A percentile compares a stretch with the other conserved stretches of the same genome.
Conservation (phyloP, 2,329 filamentous ascomycete species). For the Phialophora chinensis region DNA sequence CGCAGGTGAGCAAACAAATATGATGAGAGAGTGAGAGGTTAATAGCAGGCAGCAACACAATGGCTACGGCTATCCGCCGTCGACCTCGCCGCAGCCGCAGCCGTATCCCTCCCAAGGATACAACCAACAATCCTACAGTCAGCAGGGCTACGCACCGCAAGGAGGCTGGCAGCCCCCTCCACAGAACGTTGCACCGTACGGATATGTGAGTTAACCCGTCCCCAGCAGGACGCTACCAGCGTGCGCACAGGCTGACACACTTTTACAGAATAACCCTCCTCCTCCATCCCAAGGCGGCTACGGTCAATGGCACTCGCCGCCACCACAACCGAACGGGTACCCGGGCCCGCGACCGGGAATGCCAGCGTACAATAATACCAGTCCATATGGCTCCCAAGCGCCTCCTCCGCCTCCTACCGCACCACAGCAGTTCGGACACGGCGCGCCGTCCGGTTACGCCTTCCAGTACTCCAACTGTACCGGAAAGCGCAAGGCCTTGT, state of each 20-base stretch:
- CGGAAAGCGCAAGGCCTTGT: constrained; percentile 81
- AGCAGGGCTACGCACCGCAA: constrained; percentile 38
- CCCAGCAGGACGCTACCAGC: constrained; percentile 40
- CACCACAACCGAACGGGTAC: constrained; percentile 49
- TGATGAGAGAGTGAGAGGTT: not conserved
- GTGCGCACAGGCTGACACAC: constrained; percentile 25
- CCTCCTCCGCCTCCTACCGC: constrained; percentile 71
- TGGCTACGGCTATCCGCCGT: constrained; percentile 38
- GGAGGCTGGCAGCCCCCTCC: constrained; percentile 49
- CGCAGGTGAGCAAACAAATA: constrained; percentile 43
- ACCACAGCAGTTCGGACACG: constrained; percentile 76
- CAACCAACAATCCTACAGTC: constrained; percentile 15
- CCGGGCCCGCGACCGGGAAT: constrained; percentile 40
- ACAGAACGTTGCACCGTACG: constrained; percentile 42
- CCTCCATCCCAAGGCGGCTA: constrained; percentile 46
- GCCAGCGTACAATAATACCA: constrained; percentile 28
- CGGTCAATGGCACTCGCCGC: constrained; percentile 36
- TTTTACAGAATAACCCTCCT: constrained; percentile 37
- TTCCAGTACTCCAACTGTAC: constrained; percentile 94
- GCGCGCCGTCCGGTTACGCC: constrained; percentile 77
- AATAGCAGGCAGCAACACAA: constrained; percentile 49
- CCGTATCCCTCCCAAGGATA: constrained; percentile 41
- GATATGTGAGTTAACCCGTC: constrained; percentile 14
- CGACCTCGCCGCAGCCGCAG: constrained; percentile 44
- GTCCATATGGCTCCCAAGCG: constrained; percentile 46